Base-by-base conservation (phyloP, 352 stramenopile species). In the Achlya hypogyna region DNA sequence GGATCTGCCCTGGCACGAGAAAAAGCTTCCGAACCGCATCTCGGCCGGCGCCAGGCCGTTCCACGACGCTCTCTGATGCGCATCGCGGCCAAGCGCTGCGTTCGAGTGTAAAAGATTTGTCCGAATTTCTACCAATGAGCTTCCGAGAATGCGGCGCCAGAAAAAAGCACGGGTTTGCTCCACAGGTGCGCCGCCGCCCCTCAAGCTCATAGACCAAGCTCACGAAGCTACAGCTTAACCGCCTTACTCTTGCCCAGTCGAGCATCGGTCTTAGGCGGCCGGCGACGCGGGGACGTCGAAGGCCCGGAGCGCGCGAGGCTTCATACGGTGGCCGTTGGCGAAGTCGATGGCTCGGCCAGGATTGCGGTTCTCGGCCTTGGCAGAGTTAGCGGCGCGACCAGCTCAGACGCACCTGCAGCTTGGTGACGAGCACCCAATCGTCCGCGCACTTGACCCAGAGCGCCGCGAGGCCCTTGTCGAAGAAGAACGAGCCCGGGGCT, bases 291-390 rank as follows among this genome's bases (percentile, higher is more conserved):
- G 14, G 9, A 20, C 4, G 38, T 67, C 60, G 25, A 67, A 58
- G n/a, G 12, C 16, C 9, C 35, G 51, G 0, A 59, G 4, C 31
- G 42, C 27, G 25, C 60, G 60, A 0, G 60, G 81, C 62, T 91
- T 88, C 40, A 94, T 74, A 1, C 82, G 83, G 51, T 87, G 78
- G 18, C 83, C 82, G 59, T 94, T 94, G 67, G 82, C 86, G 56
- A 94, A 94, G 53, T 94, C 85, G 31, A 89, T 53, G 0, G 83
- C 82, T 0, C 56, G 51, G 29, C 80, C 80, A 35, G 91, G 62
- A 47, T 88, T 89, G 32, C 79, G 75, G 60, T 89, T 79, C 0
- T 78, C 77, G 32, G 82, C 76, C 49, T 49, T 18, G 18, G 42
- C 18, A 49, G 22, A 18, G 22, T 20, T 49, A 49, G 22, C 42